Evolutionary conservation across 2,329 filamentous ascomycete species (phyloP).

Genomic region (Aspergillus spinulosporus): DNA sequence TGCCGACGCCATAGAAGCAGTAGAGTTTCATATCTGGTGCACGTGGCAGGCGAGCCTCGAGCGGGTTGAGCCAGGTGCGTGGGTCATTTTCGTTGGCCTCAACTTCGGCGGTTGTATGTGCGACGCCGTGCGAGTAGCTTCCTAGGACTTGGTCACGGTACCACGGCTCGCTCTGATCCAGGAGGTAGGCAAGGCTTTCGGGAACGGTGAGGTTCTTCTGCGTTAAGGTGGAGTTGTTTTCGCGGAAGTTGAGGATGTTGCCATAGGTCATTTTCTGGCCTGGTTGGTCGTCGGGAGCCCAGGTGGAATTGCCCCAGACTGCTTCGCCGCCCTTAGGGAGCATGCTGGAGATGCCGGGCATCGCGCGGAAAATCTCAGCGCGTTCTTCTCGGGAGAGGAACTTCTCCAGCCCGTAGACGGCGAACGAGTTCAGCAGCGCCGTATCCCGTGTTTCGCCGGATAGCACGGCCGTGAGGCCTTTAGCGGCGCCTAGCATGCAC

Average conservation of each 20-base stretch:
- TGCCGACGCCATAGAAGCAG: constrained; percentile 94
- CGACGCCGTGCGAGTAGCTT: constrained; percentile 86
- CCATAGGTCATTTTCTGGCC: constrained; percentile 74
- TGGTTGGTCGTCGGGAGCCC: constrained; percentile 82
- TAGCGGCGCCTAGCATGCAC: constrained; percentile 93
- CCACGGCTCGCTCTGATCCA: constrained; percentile 79
- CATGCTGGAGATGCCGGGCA: constrained; percentile 97
- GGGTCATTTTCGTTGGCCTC: constrained; percentile 76
- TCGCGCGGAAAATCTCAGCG: constrained; percentile 89
- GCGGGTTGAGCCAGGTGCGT: constrained; percentile 89
- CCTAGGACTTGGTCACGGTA: constrained; percentile 70
- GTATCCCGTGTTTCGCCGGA: constrained; percentile 99
- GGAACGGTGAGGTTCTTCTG: constrained; percentile 75
- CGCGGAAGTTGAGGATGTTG: constrained; percentile 79
- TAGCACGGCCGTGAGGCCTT: constrained; percentile 84
- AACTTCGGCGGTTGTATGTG: constrained; percentile 75
- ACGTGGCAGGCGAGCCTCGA: constrained; percentile 84
- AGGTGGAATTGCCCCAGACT: constrained; percentile 87
- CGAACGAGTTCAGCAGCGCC: constrained; percentile 91
- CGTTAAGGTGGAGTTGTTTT: constrained; percentile 62
- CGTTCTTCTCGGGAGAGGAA: constrained; percentile 89
- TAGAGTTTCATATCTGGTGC: constrained; percentile 92
- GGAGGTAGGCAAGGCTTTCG: constrained; percentile 74
- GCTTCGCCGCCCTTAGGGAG: constrained; percentile 88
- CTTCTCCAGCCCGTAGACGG: constrained; percentile 94